Conservation (phyloP, 768 basidiomycete species). For the Lactifluus echinatus region DNA sequence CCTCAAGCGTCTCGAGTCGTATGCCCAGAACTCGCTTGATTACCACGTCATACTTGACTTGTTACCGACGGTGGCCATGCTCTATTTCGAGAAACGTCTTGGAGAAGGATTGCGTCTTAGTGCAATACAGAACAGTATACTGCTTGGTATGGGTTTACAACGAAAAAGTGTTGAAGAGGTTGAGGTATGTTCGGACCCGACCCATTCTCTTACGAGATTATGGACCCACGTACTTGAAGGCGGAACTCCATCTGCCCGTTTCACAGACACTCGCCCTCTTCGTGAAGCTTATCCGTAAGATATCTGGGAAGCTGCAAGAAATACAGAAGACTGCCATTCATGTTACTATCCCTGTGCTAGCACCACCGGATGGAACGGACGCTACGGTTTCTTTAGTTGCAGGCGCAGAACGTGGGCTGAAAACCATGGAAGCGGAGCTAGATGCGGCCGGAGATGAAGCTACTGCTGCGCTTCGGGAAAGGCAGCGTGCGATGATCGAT, state of each 20-base stretch:
- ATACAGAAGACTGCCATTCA: constrained; percentile 74
- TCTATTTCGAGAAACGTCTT: constrained; percentile 76
- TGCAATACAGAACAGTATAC: constrained; percentile 85
- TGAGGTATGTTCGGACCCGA: constrained; percentile 43
- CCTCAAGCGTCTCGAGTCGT: constrained; percentile 90
- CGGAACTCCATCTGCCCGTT: constrained; percentile 75
- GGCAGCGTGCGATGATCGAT: constrained; percentile 83
- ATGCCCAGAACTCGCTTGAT: constrained; percentile 92
- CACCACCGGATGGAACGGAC: constrained; percentile 1
- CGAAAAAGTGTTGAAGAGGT: constrained; percentile 83
- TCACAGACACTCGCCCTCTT: constrained; percentile 86
- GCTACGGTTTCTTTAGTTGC: not conserved
- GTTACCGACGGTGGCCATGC: constrained; percentile 67
- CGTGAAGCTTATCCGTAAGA: constrained; percentile 81
- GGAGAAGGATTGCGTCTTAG: constrained; percentile 62
- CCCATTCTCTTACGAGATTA: not conserved
- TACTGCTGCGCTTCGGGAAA: constrained; percentile 44
- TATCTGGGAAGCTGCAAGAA: constrained; percentile 64
- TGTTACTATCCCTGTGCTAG: constrained; percentile 42
- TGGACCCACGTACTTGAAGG: constrained; percentile 30
- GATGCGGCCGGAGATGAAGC: constrained; percentile 64
- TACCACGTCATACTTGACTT: constrained; percentile 95
- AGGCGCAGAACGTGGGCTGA: constrained; percentile 26
- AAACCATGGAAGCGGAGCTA: constrained; percentile 28
- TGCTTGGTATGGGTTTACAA: constrained; percentile 85